These are phyloP conservation scores for Citrullus colocynthis DNA, from an alignment of 306 rosid genomes.

Conservation along the genomic window DNA sequence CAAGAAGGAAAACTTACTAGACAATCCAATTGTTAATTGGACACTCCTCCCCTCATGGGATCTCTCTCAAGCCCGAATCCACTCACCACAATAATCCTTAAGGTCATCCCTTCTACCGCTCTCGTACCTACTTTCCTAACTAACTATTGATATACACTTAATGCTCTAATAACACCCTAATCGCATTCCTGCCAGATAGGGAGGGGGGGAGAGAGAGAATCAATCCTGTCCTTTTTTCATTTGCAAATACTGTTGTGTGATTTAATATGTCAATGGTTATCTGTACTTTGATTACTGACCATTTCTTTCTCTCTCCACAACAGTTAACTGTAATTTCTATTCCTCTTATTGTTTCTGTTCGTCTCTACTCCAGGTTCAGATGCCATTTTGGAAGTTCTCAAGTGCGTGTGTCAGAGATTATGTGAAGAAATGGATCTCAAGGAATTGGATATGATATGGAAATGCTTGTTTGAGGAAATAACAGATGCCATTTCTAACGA, in stretches of 20 bases:
- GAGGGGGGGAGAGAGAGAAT: background rate
- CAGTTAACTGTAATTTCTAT: constrained; percentile 3
- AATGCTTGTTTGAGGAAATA: constrained; percentile 41
- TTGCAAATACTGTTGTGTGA: background rate
- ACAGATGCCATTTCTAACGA: constrained; percentile 21
- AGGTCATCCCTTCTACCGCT: too few species aligned
- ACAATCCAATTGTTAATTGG: too few species aligned
- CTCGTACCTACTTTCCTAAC: too few species aligned
- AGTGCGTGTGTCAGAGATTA: constrained; percentile 36
- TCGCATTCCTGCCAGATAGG: too few species aligned
- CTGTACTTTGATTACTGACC: background rate
- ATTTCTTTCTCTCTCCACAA: background rate
- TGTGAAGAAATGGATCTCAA: constrained; percentile 50
- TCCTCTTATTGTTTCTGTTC: constrained; percentile 4
- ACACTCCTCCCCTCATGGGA: too few species aligned
- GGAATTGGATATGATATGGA: constrained; percentile 55
- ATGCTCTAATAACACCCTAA: too few species aligned
- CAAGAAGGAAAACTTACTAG: too few species aligned
- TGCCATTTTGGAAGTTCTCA: constrained; percentile 36
- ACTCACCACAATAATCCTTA: too few species aligned
- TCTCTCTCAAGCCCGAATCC: too few species aligned
- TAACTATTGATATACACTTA: too few species aligned
- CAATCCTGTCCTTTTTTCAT: background rate
- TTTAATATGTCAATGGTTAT: background rate
- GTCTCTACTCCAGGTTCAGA: constrained; percentile 39